Conservation (phyloP, 768 basidiomycete genomes). For the Boletus reticulatus region DNA sequence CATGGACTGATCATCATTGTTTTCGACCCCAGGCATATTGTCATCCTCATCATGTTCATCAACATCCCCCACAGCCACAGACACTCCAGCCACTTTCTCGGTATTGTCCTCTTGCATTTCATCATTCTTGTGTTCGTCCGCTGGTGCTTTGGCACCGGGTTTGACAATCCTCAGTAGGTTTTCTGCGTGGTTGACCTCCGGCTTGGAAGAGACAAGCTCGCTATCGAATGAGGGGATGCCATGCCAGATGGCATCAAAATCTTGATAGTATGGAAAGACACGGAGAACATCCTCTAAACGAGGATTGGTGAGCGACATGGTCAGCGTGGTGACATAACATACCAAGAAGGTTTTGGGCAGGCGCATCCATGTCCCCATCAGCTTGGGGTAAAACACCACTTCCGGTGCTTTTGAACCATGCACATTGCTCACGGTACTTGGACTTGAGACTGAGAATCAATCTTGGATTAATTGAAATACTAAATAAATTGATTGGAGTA, state of each 20-base stretch:
- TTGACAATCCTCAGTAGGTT: background rate
- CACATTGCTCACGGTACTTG: background rate
- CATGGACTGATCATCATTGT: no score
- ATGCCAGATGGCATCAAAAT: conserved; percentile 6
- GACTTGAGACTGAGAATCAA: no score
- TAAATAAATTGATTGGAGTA: no score
- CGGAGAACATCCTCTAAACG: background rate
- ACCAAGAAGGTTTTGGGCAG: background rate
- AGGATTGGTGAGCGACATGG: background rate
- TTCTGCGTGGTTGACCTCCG: background rate
- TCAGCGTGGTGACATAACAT: background rate
- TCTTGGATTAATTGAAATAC: no score
- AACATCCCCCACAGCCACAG: no score
- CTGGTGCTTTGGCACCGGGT: no score
- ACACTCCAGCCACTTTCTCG: no score
- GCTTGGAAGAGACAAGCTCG: background rate
- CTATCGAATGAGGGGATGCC: conserved; percentile 3
- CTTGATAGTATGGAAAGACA: conserved; percentile 5
- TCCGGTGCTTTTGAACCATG: background rate
- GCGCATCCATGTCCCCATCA: background rate
- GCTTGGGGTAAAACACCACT: background rate
- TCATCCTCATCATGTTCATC: no score
- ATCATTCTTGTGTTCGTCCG: no score
- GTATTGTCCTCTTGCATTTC: no score
- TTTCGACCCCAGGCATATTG: no score